Conservation (phyloP, 768 basidiomycete species). For the Boletus rubescentipes region DNA sequence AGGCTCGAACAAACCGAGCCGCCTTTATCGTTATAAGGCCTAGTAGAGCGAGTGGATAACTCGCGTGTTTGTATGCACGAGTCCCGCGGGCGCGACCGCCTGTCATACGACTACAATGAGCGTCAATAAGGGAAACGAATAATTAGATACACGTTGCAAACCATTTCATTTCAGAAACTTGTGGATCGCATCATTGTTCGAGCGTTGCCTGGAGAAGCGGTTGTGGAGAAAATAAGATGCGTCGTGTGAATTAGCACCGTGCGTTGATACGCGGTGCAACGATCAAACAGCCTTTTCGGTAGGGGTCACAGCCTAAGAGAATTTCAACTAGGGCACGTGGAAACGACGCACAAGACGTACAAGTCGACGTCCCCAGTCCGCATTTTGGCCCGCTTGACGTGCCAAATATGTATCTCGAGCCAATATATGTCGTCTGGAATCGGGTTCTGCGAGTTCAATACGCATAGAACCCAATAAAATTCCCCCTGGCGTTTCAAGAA, state of each 20-base stretch:
- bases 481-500: slow-evolving; percentile 76
- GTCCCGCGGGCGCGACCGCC: slow-evolving; percentile 71
- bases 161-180: slow-evolving; percentile 65
- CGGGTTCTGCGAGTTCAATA: not conserved
- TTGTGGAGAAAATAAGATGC: slow-evolving; percentile 75
- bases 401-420: slow-evolving; percentile 98
- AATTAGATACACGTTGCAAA: slow-evolving; percentile 23
- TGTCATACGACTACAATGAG: slow-evolving; percentile 49
- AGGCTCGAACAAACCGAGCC: too few relatives aligned
- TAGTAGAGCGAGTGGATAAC: slow-evolving; percentile 71
- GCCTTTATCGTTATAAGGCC: slow-evolving; percentile 70
- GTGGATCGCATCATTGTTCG: slow-evolving; percentile 61
- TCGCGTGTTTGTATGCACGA: slow-evolving; percentile 57
- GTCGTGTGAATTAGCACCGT: slow-evolving; percentile 86
- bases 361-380: slow-evolving; percentile 85
- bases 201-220: slow-evolving; percentile 50
- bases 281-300: slow-evolving; percentile 92
- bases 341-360: slow-evolving; percentile 36
- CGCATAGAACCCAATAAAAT: slow-evolving; percentile 3
- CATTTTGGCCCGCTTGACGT: slow-evolving; percentile 97
- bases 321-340: not conserved
- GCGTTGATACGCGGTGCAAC: slow-evolving; percentile 83
- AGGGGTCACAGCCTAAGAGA: slow-evolving; percentile 68
- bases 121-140: slow-evolving; percentile 1
- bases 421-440: slow-evolving; percentile 76